Base-by-base conservation (phyloP, 768 basidiomycete species). In the Termitomyces sp. region DNA sequence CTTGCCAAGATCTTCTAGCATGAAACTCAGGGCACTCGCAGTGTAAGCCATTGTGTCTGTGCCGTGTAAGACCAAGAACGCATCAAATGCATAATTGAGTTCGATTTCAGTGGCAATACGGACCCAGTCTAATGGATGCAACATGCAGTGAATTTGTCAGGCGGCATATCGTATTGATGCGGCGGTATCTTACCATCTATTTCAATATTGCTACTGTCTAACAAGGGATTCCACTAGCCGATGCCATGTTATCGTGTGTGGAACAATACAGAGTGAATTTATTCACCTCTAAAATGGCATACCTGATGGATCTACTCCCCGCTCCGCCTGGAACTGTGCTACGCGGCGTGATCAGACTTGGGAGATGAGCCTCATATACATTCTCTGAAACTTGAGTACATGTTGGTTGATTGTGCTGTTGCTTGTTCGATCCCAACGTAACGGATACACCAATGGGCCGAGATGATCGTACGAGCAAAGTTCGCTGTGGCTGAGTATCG, bases 21-120 rank as follows among this genome's bases (percentile, higher is more conserved):
- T 72, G 69, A 97, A 98, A 66, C 89, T 90, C 37, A 96, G 77
- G 3, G 94, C 92, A 48, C 91, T 93, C 8, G 93, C 84, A 8
- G 88, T 88, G 70, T 93, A 95, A 17, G 85, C 84, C 90, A 94
- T 94, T 1, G 91, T 94, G 65, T 96, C 94, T 10, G 91, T 93
- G 34, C 94, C 94, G 65, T 96, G 94, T 19, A 96, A 72, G 30
- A 97, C 75, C 19, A 98, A 85, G 66, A 98, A 97, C 0, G 91
- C 92, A 64, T 98, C 95, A 66, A 92, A 98, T 32, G 78, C 68
- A 65, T 97, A 97, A 67, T 97, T 97, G 52, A 94, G 83, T 65
- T 96, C 93, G 62, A 98, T 93, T 65, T 98, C 95, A 0, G 85
- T 86, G 0, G 93, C 90, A 34, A 98, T 86, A 9, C 91, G 80